These are phyloP conservation scores for Hypoxylon sp. DNA, from an alignment of 2,329 filamentous ascomycete species.

Conservation along the genomic window DNA sequence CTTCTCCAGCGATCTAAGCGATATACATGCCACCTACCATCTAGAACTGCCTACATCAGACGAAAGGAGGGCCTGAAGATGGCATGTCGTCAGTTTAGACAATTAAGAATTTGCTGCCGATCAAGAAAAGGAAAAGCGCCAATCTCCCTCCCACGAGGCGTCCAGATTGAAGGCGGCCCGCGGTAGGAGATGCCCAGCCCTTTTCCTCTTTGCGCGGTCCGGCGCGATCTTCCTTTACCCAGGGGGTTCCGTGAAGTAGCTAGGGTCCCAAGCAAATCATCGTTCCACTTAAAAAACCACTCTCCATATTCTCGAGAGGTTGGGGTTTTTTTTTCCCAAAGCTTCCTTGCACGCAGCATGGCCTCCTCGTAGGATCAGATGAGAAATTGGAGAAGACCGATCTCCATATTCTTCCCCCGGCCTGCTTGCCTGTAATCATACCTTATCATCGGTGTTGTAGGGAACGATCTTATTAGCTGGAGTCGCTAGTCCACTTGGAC, in stretches of 20 bases:
- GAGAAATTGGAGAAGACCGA: constrained; percentile 42
- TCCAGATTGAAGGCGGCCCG: constrained; percentile 38
- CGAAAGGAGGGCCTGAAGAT: constrained; percentile 20
- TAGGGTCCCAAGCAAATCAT: constrained; percentile 41
- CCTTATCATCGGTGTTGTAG: constrained; percentile 22
- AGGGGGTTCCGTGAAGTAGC: background rate
- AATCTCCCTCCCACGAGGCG: constrained; percentile 41
- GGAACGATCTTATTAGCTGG: constrained; percentile 12
- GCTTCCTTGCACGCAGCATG: constrained; percentile 30
- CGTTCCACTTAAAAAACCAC: constrained; percentile 37
- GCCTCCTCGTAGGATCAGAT: constrained; percentile 36
- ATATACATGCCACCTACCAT: background rate
- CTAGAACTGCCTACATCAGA: constrained; percentile 9
- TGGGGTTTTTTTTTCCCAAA: constrained; percentile 32
- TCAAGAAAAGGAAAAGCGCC: constrained; percentile 43
- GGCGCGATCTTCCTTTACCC: constrained; percentile 39
- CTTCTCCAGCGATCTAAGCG: constrained; percentile 3
- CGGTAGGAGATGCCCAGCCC: constrained; percentile 24
- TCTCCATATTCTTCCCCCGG: constrained; percentile 23
- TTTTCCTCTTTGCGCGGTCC: constrained; percentile 37
- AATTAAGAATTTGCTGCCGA: constrained; percentile 30
- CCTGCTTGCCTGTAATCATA: constrained; percentile 12
- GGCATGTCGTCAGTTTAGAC: constrained; percentile 45
- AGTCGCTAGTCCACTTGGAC: constrained; percentile 12
- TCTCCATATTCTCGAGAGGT: constrained; percentile 38